A percentile compares a stretch with the other conserved stretches of the same genome.
These are phyloP conservation scores for Neurospora pannonica DNA, from an alignment of 495 filamentous ascomycete species.

Conservation along the genomic window DNA sequence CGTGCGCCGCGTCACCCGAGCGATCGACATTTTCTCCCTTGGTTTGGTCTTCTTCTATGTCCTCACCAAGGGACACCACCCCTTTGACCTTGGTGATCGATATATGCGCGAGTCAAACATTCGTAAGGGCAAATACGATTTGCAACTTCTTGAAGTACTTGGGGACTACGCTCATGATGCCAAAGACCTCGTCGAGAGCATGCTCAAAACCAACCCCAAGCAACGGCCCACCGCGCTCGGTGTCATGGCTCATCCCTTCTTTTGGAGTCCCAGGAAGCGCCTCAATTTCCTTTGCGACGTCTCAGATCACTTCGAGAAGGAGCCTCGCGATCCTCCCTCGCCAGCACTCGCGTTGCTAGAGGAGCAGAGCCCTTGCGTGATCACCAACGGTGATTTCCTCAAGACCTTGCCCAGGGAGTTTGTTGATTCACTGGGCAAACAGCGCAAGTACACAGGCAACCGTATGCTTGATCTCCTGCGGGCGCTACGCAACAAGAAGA, in stretches of 20 bases:
- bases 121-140: conserved; percentile 69
- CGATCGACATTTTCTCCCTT: conserved; percentile 94
- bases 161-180: conserved; percentile 82
- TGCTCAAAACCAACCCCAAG: conserved; percentile 68
- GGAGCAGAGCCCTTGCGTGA: conserved; percentile 22
- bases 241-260: conserved; percentile 89
- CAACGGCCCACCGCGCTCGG: conserved; percentile 59
- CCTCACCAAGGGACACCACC: conserved; percentile 81
- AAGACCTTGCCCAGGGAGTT: conserved; percentile 66
- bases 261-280: conserved; percentile 82
- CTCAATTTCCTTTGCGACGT: conserved; percentile 87
- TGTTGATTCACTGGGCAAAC: conserved; percentile 80
- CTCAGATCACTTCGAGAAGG: conserved; percentile 90
- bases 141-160: conserved; percentile 58
- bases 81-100: conserved; percentile 84
- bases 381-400: conserved; percentile 59
- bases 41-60: conserved; percentile 97
- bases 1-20: conserved; percentile 70
- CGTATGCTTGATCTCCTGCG: conserved; percentile 78
- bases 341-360: conserved; percentile 53
- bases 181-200: conserved; percentile 70
- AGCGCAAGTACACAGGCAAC: conserved; percentile 84
- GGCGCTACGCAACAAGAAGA: conserved; percentile 88
- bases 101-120: conserved; percentile 97
- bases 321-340: conserved; percentile 71